Conservation (phyloP, 2,329 filamentous ascomycete species). For the Pseudovirgaria hyperparasitica region DNA sequence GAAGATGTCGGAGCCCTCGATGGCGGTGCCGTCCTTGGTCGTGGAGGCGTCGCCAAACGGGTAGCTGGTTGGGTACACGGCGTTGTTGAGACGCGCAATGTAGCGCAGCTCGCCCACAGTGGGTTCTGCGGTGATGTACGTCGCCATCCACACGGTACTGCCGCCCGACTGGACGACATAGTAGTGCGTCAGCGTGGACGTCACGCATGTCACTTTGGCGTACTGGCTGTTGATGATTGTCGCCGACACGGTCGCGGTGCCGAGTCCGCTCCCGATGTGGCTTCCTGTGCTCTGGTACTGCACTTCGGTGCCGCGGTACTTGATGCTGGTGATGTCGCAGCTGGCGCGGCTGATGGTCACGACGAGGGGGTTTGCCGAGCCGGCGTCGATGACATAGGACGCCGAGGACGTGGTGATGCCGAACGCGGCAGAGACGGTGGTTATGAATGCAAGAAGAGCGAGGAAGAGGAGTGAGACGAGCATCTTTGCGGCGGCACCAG, state of each 20-base stretch:
- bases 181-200: constrained; percentile 51
- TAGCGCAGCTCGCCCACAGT: constrained; percentile 44
- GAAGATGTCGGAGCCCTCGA: constrained; percentile 43
- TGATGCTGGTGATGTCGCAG: constrained; percentile 53
- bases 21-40: constrained; percentile 35
- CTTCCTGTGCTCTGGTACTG: constrained; percentile 40
- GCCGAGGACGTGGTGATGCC: constrained; percentile 18
- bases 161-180: constrained; percentile 49
- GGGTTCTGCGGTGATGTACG: constrained; percentile 41
- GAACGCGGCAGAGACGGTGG: constrained; percentile 20
- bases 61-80: constrained; percentile 20
- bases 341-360: constrained; percentile 29
- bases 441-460: constrained; percentile 14
- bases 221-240: constrained; percentile 28
- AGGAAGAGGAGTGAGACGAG: constrained; percentile 13
- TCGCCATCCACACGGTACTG: constrained; percentile 41
- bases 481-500: too few species aligned
- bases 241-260: constrained; percentile 42
- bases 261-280: constrained; percentile 48
- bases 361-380: constrained; percentile 17
- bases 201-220: constrained; percentile 49
- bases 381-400: constrained; percentile 22
- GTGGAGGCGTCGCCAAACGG: constrained; percentile 37
- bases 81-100: constrained; percentile 46
- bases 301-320: constrained; percentile 45